Percentiles rank a stretch among this genome's conserved stretches.
phyloP scores from a whole-genome alignment of 768 basidiomycete genomes.

The Filobasidium wieringae region DNA sequence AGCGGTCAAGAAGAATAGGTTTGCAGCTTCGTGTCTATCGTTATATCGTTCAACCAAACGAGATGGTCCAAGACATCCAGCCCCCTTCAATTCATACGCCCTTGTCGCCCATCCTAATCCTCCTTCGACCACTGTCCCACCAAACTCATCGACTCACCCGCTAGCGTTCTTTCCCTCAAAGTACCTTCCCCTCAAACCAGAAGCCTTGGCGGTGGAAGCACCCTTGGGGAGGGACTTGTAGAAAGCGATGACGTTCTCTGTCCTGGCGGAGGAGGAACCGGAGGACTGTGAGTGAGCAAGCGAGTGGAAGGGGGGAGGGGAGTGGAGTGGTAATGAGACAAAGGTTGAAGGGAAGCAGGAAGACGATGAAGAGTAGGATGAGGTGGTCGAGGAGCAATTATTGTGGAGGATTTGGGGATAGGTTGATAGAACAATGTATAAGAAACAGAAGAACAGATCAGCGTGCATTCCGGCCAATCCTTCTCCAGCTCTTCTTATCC shows the following conservation, averaged over 20 bases:
- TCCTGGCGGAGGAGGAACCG: conserved; percentile 66
- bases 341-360: not conserved
- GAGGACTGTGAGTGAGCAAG: conserved; percentile 48
- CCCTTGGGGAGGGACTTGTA: conserved; percentile 97
- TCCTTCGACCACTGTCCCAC: not conserved
- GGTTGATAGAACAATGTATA: not conserved
- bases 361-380: not conserved
- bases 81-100: not conserved
- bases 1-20: not conserved
- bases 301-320: not conserved
- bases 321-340: not conserved
- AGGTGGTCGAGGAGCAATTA: not conserved
- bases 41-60: too few species aligned
- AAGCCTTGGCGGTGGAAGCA: conserved; percentile 45
- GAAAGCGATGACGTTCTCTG: conserved; percentile 78
- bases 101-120: not conserved
- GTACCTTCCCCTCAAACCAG: conserved; percentile 63
- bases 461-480: not conserved
- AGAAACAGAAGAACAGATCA: not conserved
- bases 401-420: not conserved
- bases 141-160: conserved; percentile 27
- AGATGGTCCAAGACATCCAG: too few species aligned
- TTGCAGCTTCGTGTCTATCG: too few species aligned
- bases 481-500: not conserved
- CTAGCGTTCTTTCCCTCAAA: conserved; percentile 75